phyloP scores from a whole-genome alignment of 106 monocot genomes.

The Posidonia australis region DNA sequence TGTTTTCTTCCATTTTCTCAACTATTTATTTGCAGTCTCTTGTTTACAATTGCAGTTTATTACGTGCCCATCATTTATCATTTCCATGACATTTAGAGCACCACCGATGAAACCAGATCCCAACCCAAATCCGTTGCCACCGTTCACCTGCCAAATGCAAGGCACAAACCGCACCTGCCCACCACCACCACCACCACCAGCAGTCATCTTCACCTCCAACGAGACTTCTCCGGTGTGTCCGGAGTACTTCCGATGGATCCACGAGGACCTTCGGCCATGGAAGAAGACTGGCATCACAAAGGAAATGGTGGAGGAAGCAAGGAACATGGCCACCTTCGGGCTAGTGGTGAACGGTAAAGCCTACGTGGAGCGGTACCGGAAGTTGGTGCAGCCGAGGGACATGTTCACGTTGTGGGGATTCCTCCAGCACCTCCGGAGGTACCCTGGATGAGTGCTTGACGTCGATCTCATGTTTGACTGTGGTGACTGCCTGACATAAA shows the following conservation, averaged over 20 bases:
- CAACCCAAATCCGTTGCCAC: background rate
- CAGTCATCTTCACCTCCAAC: too few species aligned
- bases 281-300: slow-evolving; percentile 28
- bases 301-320: slow-evolving; percentile 17
- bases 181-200: background rate
- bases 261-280: slow-evolving; percentile 48
- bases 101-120: too few species aligned
- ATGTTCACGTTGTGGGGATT: slow-evolving; percentile 55
- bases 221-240: slow-evolving; percentile 10
- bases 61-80: too few species aligned
- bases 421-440: slow-evolving; percentile 54
- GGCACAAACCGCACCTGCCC: background rate
- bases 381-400: slow-evolving; percentile 27
- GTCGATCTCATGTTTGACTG: slow-evolving; percentile 79
- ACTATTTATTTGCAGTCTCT: too few species aligned
- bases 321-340: slow-evolving; percentile 19
- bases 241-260: slow-evolving; percentile 50
- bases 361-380: slow-evolving; percentile 21
- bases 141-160: background rate
- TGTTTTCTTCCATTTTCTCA: too few species aligned
- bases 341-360: slow-evolving; percentile 26
- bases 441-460: slow-evolving; percentile 57
- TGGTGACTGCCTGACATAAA: too few species aligned
- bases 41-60: too few species aligned
- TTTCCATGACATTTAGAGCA: too few species aligned